phyloP scores from a whole-genome alignment of 768 basidiomycete species.

The Boletus rubropictus region DNA sequence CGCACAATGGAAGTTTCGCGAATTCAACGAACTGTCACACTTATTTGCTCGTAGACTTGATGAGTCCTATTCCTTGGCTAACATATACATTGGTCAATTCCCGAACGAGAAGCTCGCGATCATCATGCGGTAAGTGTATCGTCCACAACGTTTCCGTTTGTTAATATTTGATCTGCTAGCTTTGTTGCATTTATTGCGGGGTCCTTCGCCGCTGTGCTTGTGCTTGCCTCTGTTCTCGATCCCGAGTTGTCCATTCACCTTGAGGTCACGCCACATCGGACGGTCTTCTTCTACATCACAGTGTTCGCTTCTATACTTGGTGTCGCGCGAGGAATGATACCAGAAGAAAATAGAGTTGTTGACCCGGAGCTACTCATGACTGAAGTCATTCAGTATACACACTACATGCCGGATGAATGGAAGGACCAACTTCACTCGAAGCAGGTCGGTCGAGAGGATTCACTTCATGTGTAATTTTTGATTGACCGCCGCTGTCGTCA shows the following conservation, averaged over 20 bases:
- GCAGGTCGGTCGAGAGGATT: slow-evolving; percentile 41
- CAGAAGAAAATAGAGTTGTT: slow-evolving; percentile 88
- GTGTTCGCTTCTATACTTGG: slow-evolving; percentile 86
- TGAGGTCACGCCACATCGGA: slow-evolving; percentile 89
- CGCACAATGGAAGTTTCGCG: slow-evolving; percentile 97
- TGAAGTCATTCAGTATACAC: slow-evolving; percentile 89
- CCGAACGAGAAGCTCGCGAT: slow-evolving; percentile 91
- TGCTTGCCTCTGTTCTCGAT: slow-evolving; percentile 87
- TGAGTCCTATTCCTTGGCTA: slow-evolving; percentile 83
- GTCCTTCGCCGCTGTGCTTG: slow-evolving; percentile 92
- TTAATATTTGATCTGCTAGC: slow-evolving; percentile 36
- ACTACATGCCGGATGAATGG: slow-evolving; percentile 96
- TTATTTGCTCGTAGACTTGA: slow-evolving; percentile 82
- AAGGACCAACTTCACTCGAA: slow-evolving; percentile 84
- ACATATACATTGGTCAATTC: slow-evolving; percentile 96
- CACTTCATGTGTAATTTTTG: not conserved
- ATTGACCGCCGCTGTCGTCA: slow-evolving; percentile 27
- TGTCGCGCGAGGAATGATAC: slow-evolving; percentile 90
- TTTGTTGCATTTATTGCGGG: slow-evolving; percentile 96
- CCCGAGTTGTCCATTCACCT: slow-evolving; percentile 91
- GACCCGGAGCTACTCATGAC: slow-evolving; percentile 91
- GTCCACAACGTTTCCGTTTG: not conserved
- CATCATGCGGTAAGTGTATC: slow-evolving; percentile 68
- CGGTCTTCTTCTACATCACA: slow-evolving; percentile 88
- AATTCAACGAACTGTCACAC: slow-evolving; percentile 97